Evolutionary conservation across 2,329 filamentous ascomycete genomes (phyloP), one percentile per base, ranked within the genome.

Genomic region (Botrytis porri): DNA sequence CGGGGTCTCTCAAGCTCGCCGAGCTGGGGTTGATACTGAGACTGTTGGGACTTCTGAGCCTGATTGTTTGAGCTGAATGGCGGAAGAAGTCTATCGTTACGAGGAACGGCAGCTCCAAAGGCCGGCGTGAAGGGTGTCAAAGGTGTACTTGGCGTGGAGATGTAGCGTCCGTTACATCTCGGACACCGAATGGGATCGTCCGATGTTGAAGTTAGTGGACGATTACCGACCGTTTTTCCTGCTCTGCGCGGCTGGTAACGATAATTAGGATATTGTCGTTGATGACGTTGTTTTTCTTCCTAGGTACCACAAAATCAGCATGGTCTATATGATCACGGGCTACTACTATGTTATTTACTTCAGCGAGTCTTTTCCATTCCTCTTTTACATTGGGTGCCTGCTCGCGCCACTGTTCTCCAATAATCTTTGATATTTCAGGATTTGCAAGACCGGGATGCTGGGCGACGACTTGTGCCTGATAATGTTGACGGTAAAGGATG

Each of bases 391-490:
- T 89, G 37, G 91, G 87, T 6, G 90, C 84, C 80, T 97, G 90
- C 72, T 90, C 88, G 79, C 92, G 90, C 96, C 96, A 99, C 88
- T 95, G 92, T 81, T 80, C 80, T 57, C 95, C 95, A 77, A 98
- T 97, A 78, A 98, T 97, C 83, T 98, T 98, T 76, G 95, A 98
- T 78, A 98, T 97, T 70, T 98, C 94, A 4, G 95, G 95, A 82
- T 98, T 98, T 63, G 95, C 91, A 76, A 98, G 88, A 62, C 94
- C 93, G n/a, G 95, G 95, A 79, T 98, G 89, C 77, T 93, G 88
- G 71, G 90, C 87, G 54, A 95, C 92, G 69, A 98, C 93, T 66
- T 89, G 86, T 29, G 92, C 90, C 82, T 98, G 95, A 79, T 96
- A 92, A 82, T 97, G 92, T 81, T 98, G 95, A 57, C 96, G 94